Percentiles rank a stretch among this genome's conserved stretches.
phyloP scores from a whole-genome alignment of 169 alveolate species.

The Cryptosporidium sp. region DNA sequence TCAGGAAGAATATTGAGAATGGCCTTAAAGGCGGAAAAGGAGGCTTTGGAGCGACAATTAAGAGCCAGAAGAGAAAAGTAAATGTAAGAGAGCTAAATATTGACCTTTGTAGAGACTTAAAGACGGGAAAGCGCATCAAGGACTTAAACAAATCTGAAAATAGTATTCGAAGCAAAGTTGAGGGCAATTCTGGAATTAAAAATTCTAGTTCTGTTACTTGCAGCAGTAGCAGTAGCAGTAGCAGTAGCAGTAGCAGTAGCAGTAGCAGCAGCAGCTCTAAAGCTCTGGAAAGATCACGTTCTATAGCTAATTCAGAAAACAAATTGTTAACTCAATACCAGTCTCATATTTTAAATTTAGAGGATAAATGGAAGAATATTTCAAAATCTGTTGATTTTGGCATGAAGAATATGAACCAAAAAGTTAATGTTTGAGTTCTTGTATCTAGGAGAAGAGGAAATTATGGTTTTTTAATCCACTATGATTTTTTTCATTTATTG shows the following conservation, averaged over 20 bases:
- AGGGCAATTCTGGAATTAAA: neutral
- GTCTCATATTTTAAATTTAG: slow-evolving; percentile 47
- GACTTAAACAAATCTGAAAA: slow-evolving; percentile 17
- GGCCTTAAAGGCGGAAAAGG: slow-evolving; percentile 74
- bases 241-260: neutral
- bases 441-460: neutral
- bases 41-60: slow-evolving; percentile 73
- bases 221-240: neutral
- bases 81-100: slow-evolving; percentile 28
- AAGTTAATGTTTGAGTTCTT: slow-evolving; percentile 12
- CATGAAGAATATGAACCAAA: slow-evolving; percentile 7
- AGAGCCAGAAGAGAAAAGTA: slow-evolving; percentile 57
- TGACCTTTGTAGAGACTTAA: slow-evolving; percentile 45
- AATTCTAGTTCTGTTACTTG: neutral
- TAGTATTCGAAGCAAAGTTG: neutral
- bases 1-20: slow-evolving; percentile 29
- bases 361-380: slow-evolving; percentile 55
- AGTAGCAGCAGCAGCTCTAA: neutral
- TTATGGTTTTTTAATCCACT: neutral
- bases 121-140: slow-evolving; percentile 51
- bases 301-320: neutral
- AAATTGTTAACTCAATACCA: slow-evolving; percentile 25
- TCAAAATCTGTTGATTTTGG: slow-evolving; percentile 44
- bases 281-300: neutral
- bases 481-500: neutral